phyloP scores from a whole-genome alignment of 2,329 filamentous ascomycete species.

The Ophiosphaerella narmari region DNA sequence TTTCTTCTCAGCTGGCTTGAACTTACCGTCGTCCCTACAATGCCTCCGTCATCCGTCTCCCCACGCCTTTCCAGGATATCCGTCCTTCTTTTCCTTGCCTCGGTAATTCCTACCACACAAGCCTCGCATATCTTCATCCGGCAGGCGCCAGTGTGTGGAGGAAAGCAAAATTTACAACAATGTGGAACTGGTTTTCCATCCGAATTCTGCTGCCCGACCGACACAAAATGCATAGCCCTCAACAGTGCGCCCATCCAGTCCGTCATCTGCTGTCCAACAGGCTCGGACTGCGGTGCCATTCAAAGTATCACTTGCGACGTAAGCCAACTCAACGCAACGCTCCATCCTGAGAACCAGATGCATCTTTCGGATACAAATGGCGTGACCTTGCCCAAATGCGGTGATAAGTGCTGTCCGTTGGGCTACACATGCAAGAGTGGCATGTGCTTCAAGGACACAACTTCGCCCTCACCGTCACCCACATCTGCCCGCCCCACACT shows the following conservation, averaged over 20 bases:
- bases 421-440: slow-evolving; percentile 67
- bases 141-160: slow-evolving; percentile 55
- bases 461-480: slow-evolving; percentile 27
- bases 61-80: slow-evolving; percentile 41
- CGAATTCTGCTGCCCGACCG: slow-evolving; percentile 68
- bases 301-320: slow-evolving; percentile 68
- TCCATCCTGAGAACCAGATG: slow-evolving; percentile 62
- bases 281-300: slow-evolving; percentile 63
- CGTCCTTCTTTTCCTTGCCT: slow-evolving; percentile 37
- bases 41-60: slow-evolving; percentile 33
- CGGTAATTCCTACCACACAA: slow-evolving; percentile 28
- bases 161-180: slow-evolving; percentile 52
- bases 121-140: slow-evolving; percentile 36
- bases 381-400: slow-evolving; percentile 62
- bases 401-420: slow-evolving; percentile 69
- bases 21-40: slow-evolving; percentile 12
- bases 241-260: slow-evolving; percentile 65
- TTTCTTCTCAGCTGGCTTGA: neutral
- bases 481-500: slow-evolving; percentile 24
- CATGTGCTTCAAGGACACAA: slow-evolving; percentile 56
- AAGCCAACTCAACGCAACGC: slow-evolving; percentile 62
- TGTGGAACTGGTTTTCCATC: slow-evolving; percentile 63
- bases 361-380: slow-evolving; percentile 67
- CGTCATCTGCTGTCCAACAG: slow-evolving; percentile 70
- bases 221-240: slow-evolving; percentile 62